These are phyloP conservation scores for Sordariomycetes sp. DNA, from an alignment of 2,329 filamentous ascomycete genomes.

Conservation along the genomic window DNA sequence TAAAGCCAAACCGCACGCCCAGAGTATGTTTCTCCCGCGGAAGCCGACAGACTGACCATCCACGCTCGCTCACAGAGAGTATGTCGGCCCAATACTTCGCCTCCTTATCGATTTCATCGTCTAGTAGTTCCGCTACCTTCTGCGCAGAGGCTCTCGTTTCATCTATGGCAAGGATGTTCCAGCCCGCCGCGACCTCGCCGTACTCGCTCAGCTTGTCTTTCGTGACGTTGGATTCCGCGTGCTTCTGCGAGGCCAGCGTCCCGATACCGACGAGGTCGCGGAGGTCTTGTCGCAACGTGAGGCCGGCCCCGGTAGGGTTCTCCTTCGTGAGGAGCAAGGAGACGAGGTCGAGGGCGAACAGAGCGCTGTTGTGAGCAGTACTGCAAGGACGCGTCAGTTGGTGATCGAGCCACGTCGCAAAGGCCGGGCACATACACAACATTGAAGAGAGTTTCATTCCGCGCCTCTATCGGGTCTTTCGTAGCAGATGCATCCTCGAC, in stretches of 20 bases:
- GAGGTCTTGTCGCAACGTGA: conserved; percentile 59
- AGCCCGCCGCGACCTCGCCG: conserved; percentile 51
- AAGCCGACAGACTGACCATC: conserved; percentile 76
- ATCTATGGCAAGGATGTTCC: conserved; percentile 69
- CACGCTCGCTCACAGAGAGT: conserved; percentile 66
- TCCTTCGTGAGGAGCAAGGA: conserved; percentile 79
- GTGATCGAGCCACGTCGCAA: not conserved
- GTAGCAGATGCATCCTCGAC: conserved; percentile 25
- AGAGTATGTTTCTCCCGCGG: conserved; percentile 64
- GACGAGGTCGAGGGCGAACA: conserved; percentile 69
- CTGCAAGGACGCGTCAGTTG: conserved; percentile 12
- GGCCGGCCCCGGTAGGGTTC: conserved; percentile 55
- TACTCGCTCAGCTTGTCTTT: conserved; percentile 45
- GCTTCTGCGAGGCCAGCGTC: conserved; percentile 58
- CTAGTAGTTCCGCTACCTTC: conserved; percentile 59
- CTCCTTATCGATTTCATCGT: conserved; percentile 69
- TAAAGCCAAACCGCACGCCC: conserved; percentile 81
- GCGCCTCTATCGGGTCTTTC: conserved; percentile 34
- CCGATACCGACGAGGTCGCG: conserved; percentile 64
- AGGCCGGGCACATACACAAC: conserved; percentile 33
- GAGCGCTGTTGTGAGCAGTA: conserved; percentile 45
- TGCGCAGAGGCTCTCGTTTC: conserved; percentile 64
- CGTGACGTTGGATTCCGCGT: conserved; percentile 49
- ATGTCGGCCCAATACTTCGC: conserved; percentile 84
- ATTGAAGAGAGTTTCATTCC: conserved; percentile 46